Conservation (phyloP, 2,329 filamentous ascomycete species). For the Periconia sp. region DNA sequence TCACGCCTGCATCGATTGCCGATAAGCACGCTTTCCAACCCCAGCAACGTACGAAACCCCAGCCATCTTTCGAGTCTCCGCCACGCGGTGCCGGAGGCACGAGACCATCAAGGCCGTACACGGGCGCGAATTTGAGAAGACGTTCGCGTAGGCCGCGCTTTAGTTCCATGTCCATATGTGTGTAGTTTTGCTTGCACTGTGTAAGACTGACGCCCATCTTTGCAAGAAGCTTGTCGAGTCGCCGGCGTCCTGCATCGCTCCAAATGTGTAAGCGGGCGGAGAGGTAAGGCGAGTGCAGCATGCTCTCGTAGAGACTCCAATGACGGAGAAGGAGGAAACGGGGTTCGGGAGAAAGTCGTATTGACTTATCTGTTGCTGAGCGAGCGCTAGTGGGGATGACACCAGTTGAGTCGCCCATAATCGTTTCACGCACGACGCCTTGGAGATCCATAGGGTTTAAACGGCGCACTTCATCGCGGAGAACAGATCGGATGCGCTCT, state of each 20-base stretch:
- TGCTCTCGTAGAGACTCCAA: slow-evolving; percentile 97
- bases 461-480: slow-evolving; percentile 92
- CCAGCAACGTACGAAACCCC: slow-evolving; percentile 97
- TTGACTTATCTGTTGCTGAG: slow-evolving; percentile 89
- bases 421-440: slow-evolving; percentile 65
- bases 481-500: slow-evolving; percentile 80
- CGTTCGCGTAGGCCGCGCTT: slow-evolving; percentile 87
- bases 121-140: slow-evolving; percentile 85
- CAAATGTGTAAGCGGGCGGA: slow-evolving; percentile 92
- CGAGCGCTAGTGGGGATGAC: slow-evolving; percentile 87
- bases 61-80: slow-evolving; percentile 81
- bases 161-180: slow-evolving; percentile 97
- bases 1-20: slow-evolving; percentile 91
- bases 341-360: slow-evolving; percentile 90
- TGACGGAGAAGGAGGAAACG: slow-evolving; percentile 91
- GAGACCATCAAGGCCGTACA: slow-evolving; percentile 93
- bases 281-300: slow-evolving; percentile 96
- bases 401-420: slow-evolving; percentile 71
- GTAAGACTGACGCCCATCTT: slow-evolving; percentile 97
- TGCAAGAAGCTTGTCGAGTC: slow-evolving; percentile 89
- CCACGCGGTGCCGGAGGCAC: slow-evolving; percentile 72
- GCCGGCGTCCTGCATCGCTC: slow-evolving; percentile 86
- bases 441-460: slow-evolving; percentile 78
- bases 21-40: slow-evolving; percentile 95
- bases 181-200: slow-evolving; percentile 94